These are phyloP conservation scores for Cornus controversa DNA, from an alignment of 148 eudicot genomes.

Conservation along the genomic window DNA sequence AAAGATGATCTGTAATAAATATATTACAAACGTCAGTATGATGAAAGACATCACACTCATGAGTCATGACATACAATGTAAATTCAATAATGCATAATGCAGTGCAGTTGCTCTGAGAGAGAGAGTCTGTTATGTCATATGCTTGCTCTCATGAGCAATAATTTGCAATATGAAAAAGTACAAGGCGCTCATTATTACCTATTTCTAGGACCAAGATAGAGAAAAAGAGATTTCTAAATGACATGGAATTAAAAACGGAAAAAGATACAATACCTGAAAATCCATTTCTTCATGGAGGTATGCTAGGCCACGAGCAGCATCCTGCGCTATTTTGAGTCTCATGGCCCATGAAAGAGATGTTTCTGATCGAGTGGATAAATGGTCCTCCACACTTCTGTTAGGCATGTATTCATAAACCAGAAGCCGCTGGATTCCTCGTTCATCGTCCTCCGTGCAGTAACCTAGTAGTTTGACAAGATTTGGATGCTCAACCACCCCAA, in stretches of 20 bases:
- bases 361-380: constrained; percentile 54
- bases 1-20: constrained; percentile 54
- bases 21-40: not conserved
- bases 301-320: constrained; percentile 88
- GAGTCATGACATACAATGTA: too few species aligned
- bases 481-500: constrained; percentile 89
- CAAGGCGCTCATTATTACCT: not conserved
- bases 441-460: constrained; percentile 95
- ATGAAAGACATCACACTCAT: too few species aligned
- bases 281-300: constrained; percentile 97
- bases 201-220: not conserved
- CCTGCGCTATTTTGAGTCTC: constrained; percentile 85
- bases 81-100: not conserved
- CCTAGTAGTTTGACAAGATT: constrained; percentile 90
- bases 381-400: constrained; percentile 84
- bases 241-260: not conserved
- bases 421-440: constrained; percentile 94
- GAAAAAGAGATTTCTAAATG: not conserved
- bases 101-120: not conserved
- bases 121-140: not conserved
- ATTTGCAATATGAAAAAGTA: not conserved
- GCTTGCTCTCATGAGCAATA: not conserved
- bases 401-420: constrained; percentile 90
- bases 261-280: constrained; percentile 54
- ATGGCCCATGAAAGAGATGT: constrained; percentile 72